phyloP scores from a whole-genome alignment of 2,329 filamentous ascomycete genomes.

The Aspergillus fischeri region DNA sequence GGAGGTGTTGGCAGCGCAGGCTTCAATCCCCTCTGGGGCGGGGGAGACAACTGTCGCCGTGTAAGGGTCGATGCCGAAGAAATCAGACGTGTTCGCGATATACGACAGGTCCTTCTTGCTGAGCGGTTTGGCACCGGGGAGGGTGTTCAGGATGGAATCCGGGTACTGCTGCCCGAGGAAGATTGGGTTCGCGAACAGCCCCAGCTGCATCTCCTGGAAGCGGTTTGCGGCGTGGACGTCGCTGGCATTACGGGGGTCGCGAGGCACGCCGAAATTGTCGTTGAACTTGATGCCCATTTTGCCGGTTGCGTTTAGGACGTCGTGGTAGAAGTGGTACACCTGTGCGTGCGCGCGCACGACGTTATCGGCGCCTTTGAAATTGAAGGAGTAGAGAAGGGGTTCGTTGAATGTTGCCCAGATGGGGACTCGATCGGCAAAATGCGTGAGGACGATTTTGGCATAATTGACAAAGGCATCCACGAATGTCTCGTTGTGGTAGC shows the following conservation, averaged over 20 bases:
- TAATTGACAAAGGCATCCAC: constrained; percentile 39
- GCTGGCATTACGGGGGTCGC: not conserved
- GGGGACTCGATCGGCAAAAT: constrained; percentile 38
- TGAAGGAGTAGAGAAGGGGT: constrained; percentile 33
- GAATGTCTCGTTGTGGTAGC: constrained; percentile 39
- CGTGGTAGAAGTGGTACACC: constrained; percentile 39
- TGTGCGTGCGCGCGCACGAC: constrained; percentile 42
- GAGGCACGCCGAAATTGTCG: constrained; percentile 47
- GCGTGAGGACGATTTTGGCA: constrained; percentile 34
- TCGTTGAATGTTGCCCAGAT: constrained; percentile 44
- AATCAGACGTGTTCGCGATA: constrained; percentile 51
- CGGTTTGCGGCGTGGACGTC: not conserved
- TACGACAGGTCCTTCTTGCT: constrained; percentile 47
- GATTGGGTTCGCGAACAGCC: constrained; percentile 43
- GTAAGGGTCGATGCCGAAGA: constrained; percentile 57
- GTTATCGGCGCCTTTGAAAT: constrained; percentile 49
- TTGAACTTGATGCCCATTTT: constrained; percentile 42
- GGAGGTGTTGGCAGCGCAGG: constrained; percentile 45
- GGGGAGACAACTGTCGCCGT: constrained; percentile 53
- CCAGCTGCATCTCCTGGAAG: constrained; percentile 17
- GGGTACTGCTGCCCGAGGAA: constrained; percentile 46
- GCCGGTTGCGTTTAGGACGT: constrained; percentile 42
- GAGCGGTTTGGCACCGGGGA: constrained; percentile 43
- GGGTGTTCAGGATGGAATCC: constrained; percentile 40
- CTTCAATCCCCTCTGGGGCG: constrained; percentile 43